Percentiles rank a stretch among this genome's conserved stretches.
Evolutionary conservation across 1,284 basidiomycete species (phyloP).

Genomic region (Apiotrichum siamense): DNA sequence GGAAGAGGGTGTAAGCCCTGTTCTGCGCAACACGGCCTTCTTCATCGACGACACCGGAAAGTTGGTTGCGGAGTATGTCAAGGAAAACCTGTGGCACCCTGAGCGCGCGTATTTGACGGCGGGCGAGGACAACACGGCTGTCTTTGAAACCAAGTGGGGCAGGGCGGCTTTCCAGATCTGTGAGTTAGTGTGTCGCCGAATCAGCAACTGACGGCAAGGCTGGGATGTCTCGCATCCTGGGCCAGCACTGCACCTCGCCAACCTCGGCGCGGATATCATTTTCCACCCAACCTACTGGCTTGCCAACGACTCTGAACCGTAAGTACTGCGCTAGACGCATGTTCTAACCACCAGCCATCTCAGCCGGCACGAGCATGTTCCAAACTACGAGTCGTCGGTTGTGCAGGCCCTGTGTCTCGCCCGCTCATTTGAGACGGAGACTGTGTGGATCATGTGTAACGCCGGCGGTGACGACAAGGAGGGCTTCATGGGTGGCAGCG

Average conservation of each 20-base stretch:
- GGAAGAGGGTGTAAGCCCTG: conserved; percentile 22
- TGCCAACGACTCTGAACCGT: conserved; percentile 44
- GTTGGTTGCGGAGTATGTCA: conserved; percentile 35
- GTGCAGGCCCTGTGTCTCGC: conserved; percentile 28
- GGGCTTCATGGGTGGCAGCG: conserved; percentile 42
- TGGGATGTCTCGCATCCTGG: conserved; percentile 46
- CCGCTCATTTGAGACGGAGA: conserved; percentile 43
- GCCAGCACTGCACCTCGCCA: conserved; percentile 32
- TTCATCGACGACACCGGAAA: conserved; percentile 38
- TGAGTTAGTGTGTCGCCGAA: conserved; percentile 7
- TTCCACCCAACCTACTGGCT: conserved; percentile 47
- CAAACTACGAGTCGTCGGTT: conserved; percentile 31
- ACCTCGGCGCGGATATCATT: conserved; percentile 41
- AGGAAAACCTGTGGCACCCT: conserved; percentile 47
- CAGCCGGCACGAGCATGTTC: conserved; percentile 11
- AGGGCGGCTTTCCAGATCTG: conserved; percentile 44
- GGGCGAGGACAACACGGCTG: conserved; percentile 29
- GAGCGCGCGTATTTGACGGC: conserved; percentile 43
- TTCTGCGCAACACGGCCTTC: conserved; percentile 40
- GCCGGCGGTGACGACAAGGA: conserved; percentile 30
- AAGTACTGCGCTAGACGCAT: conserved; percentile 14
- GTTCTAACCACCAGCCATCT: background rate
- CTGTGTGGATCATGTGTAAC: conserved; percentile 41
- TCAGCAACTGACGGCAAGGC: conserved; percentile 22
- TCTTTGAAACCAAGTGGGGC: conserved; percentile 44